Percentiles rank a stretch among this genome's conserved stretches.
These are phyloP conservation scores for Pythium phragmitis DNA, from an alignment of 352 stramenopile genomes.

Conservation along the genomic window DNA sequence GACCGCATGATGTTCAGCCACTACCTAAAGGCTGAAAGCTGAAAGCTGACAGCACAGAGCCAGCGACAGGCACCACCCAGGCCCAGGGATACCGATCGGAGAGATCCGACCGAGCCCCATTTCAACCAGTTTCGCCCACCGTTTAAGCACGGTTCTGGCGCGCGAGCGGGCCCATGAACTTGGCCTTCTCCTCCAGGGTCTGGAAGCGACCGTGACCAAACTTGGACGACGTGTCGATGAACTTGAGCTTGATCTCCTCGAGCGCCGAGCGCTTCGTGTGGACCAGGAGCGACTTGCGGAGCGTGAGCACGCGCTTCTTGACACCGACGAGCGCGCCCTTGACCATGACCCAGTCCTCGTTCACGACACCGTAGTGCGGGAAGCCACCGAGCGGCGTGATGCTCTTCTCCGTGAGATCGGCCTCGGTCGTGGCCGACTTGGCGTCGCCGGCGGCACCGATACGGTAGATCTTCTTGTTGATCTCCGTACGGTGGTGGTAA, in stretches of 20 bases:
- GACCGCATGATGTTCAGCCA: not conserved
- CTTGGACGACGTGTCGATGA: conserved; percentile 98
- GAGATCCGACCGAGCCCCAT: not conserved
- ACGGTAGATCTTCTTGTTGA: conserved; percentile 99
- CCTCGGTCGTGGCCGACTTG: conserved; percentile 97
- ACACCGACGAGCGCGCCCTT: conserved; percentile 98
- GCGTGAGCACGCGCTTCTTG: conserved; percentile 98
- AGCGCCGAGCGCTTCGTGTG: conserved; percentile 97
- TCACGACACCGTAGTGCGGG: conserved; percentile 99
- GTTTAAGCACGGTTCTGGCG: conserved; percentile 87
- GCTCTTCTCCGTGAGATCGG: conserved; percentile 99
- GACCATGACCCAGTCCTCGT: conserved; percentile 99
- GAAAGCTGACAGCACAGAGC: too few species aligned
- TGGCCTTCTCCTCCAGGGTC: conserved; percentile 99
- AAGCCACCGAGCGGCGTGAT: conserved; percentile 99
- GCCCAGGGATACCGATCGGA: not conserved
- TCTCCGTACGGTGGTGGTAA: conserved; percentile 99
- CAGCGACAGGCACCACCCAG: not conserved
- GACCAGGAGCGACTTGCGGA: conserved; percentile 98
- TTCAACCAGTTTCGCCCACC: not conserved
- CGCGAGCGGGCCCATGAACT: conserved; percentile 97
- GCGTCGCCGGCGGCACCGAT: conserved; percentile 92
- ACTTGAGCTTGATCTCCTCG: conserved; percentile 96
- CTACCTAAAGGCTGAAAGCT: too few species aligned
- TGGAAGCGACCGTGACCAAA: conserved; percentile 99